phyloP scores from a whole-genome alignment of 2,329 filamentous ascomycete genomes.

The Pestalotiopsis sp. region DNA sequence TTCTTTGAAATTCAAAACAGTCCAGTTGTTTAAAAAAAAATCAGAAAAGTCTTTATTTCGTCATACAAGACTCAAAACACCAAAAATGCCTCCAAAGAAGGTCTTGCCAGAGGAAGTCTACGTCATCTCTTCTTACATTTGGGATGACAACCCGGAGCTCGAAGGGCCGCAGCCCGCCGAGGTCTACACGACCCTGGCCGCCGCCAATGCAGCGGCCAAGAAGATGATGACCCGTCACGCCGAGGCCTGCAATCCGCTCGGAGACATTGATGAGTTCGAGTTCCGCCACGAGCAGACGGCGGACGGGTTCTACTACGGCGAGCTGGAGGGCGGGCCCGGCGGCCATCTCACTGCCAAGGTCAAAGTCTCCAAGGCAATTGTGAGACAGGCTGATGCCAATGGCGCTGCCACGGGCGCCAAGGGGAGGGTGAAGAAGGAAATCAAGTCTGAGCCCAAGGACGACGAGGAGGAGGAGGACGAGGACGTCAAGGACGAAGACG shows the following conservation, averaged over 20 bases:
- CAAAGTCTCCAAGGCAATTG: background rate
- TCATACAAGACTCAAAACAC: too few relatives aligned
- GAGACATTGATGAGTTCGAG: constrained; percentile 1
- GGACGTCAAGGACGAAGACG: constrained; percentile 12
- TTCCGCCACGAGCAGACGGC: background rate
- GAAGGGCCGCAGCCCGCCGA: constrained; percentile 14
- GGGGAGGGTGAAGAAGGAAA: constrained; percentile 1
- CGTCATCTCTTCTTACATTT: constrained; percentile 15
- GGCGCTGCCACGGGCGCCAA: background rate
- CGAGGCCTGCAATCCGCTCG: constrained; percentile 7
- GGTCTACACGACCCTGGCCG: constrained; percentile 10
- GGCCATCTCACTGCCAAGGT: background rate
- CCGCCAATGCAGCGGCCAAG: constrained; percentile 17
- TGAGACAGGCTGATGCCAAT: background rate
- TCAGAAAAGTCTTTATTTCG: background rate
- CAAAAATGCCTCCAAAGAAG: constrained; percentile 8
- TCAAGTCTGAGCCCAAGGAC: background rate
- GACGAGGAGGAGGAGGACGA: constrained; percentile 7
- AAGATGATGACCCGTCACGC: constrained; percentile 13
- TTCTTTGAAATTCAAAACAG: background rate
- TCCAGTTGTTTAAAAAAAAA: background rate
- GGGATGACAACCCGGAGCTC: constrained; percentile 10
- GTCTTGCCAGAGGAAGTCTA: constrained; percentile 13
- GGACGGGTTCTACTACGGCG: constrained; percentile 2
- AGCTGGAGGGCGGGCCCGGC: background rate